phyloP scores from a whole-genome alignment of 495 filamentous ascomycete genomes.

The Cercophora sp. region DNA sequence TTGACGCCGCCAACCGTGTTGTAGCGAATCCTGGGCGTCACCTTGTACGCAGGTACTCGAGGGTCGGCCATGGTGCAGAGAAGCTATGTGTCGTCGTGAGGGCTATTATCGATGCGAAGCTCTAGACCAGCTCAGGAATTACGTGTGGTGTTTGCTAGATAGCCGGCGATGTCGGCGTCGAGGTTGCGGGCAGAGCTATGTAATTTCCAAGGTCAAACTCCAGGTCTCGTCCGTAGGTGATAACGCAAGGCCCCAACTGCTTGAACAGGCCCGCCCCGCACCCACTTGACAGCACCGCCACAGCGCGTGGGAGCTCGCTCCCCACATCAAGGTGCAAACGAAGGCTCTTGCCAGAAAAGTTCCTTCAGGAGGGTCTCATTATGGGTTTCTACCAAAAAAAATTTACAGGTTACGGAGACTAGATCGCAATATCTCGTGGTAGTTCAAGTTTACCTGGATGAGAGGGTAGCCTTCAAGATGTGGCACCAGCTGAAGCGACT shows the following conservation, averaged over 20 bases:
- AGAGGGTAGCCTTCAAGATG: not conserved
- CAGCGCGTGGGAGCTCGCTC: not conserved
- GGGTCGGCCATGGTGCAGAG: slow-evolving; percentile 63
- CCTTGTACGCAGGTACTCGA: slow-evolving; percentile 67
- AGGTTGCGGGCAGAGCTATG: slow-evolving; percentile 18
- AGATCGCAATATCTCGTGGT: too few species aligned
- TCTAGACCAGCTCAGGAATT: slow-evolving; percentile 19
- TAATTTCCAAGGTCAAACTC: slow-evolving; percentile 26
- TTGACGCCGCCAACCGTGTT: slow-evolving; percentile 99
- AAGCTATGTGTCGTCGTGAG: not conserved
- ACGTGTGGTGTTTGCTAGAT: slow-evolving; percentile 1
- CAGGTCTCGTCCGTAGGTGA: slow-evolving; percentile 9
- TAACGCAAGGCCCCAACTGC: too few species aligned
- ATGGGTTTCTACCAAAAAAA: too few species aligned
- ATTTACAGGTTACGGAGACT: too few species aligned
- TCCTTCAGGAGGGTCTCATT: too few species aligned
- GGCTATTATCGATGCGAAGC: slow-evolving; percentile 8
- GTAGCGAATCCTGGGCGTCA: slow-evolving; percentile 86
- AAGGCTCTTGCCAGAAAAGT: too few species aligned
- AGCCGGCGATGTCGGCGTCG: slow-evolving; percentile 13
- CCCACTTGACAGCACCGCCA: slow-evolving; percentile 22
- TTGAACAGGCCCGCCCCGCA: too few species aligned
- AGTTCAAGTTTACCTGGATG: too few species aligned
- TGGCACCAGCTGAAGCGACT: not conserved
- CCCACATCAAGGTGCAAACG: not conserved